Percentiles rank a stretch among this genome's conserved stretches.
Conservation (phyloP, 345 rosid species). For the Geranium brycei region DNA sequence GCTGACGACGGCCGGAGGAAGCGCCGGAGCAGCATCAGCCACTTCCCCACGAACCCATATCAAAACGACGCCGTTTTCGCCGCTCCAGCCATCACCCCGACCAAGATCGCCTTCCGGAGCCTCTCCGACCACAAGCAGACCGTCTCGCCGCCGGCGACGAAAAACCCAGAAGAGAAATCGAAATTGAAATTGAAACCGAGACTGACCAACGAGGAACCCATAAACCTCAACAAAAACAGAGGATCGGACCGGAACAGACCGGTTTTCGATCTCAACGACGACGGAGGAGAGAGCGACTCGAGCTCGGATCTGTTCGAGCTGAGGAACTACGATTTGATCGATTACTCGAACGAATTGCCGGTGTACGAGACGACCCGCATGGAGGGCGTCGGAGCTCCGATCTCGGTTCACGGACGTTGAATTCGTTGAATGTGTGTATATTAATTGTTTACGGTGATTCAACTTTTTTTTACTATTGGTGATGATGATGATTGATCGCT, state of each 20-base stretch:
- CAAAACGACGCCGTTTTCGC: not conserved
- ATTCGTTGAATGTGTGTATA: not conserved
- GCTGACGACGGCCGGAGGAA: conserved; percentile 2
- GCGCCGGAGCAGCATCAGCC: conserved; percentile 10
- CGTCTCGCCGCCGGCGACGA: too few species aligned
- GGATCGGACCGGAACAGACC: too few species aligned
- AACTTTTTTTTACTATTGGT: too few species aligned
- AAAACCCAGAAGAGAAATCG: not conserved
- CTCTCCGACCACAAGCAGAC: not conserved
- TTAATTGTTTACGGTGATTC: too few species aligned
- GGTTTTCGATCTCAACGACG: not conserved
- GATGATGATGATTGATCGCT: not conserved
- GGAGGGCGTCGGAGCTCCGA: conserved; percentile 2
- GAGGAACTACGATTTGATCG: conserved; percentile 1
- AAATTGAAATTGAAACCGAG: too few species aligned
- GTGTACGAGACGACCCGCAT: conserved; percentile 11
- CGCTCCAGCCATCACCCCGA: not conserved
- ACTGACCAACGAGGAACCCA: too few species aligned
- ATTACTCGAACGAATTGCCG: conserved; percentile 7
- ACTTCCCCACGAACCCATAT: not conserved
- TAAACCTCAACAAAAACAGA: not conserved
- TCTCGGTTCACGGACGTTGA: not conserved
- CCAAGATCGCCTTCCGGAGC: not conserved
- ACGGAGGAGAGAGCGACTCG: conserved; percentile 8
- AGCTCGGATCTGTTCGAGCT: conserved; percentile 16